Evolutionary conservation across 345 rosid genomes (phyloP), one percentile per base, ranked within the genome.

Genomic region (Salix koriyanagi): DNA sequence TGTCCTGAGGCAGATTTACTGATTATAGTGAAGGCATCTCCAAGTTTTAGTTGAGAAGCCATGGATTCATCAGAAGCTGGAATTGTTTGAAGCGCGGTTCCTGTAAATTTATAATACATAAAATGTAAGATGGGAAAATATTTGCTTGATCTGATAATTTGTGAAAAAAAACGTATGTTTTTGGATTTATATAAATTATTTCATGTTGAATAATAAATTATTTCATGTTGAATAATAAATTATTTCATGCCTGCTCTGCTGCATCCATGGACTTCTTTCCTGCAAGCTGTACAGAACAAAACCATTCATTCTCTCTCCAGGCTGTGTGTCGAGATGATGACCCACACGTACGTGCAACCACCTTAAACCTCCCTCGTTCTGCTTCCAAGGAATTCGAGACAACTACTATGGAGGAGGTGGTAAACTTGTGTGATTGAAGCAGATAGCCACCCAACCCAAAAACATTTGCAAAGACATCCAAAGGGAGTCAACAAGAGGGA

Each of bases 401-500:
- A 7, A 7, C 19, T 8, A 0, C 28, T 36, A 66, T 66, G 69
- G 41, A 66, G 42, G 69, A 21, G 67, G 23, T 16, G 23, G 48
- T 7, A 15, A n/a, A 58, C 2, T 67, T 67, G 78, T 54, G 72
- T 75, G 78, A 67, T 1, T 39, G 25, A 54, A 75, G 79, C 72
- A 67, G 23, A 67, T 67, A 68, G 46, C 61, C 61, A 74, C 62
- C 77, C 64, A 65, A 65, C 62, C 28, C 26, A 23, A 58, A 36
- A 58, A 9, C 62, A 65, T 12, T 15, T 7, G 76, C 75, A n/a
- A 62, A 2, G 39, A 25, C 28, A 60, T 62, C 4, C 19, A 44
- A 64, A 8, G 52, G 36, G 37, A 69, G 79, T 76, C 76, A 80
- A 71, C 62, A 6, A 48, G 78, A 26, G 71, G 46, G 80, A 23